Percentiles rank a stretch among this genome's conserved stretches.
Conservation (phyloP, 225 moss, liverwort and hornwort species). For the Sphagnum contortum region DNA sequence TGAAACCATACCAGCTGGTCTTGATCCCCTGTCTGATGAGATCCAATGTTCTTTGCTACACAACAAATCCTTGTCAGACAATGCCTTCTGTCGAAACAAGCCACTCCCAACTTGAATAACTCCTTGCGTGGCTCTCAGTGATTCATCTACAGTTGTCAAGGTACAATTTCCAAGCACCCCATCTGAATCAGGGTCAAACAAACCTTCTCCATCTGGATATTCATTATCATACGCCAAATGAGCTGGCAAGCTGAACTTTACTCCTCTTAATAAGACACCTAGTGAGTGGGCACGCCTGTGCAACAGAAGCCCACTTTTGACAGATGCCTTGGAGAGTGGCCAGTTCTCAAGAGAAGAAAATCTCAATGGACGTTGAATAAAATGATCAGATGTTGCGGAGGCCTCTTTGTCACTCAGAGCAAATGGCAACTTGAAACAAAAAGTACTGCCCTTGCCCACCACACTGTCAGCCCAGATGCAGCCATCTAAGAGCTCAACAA, state of each 20-base stretch:
- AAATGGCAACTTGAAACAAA: slow-evolving; percentile 33
- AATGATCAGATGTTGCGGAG: neutral
- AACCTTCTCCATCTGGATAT: neutral
- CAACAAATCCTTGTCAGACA: too few species aligned
- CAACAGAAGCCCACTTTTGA: neutral
- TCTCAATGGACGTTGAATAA: slow-evolving; percentile 7
- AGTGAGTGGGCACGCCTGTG: slow-evolving; percentile 45
- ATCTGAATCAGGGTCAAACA: neutral
- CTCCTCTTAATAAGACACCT: slow-evolving; percentile 38
- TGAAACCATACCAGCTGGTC: too few species aligned
- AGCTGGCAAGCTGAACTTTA: slow-evolving; percentile 30
- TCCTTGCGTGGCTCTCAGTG: too few species aligned
- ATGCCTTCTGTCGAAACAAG: too few species aligned
- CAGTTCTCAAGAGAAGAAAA: slow-evolving; percentile 12
- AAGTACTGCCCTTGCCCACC: slow-evolving; percentile 38
- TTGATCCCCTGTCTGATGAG: too few species aligned
- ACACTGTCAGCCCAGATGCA: slow-evolving; percentile 36
- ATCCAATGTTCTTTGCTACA: too few species aligned
- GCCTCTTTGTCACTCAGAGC: slow-evolving; percentile 27
- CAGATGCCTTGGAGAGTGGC: too few species aligned
- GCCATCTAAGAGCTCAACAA: slow-evolving; percentile 52
- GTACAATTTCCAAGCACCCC: too few species aligned
- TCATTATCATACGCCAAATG: slow-evolving; percentile 8
- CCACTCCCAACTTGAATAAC: too few species aligned
- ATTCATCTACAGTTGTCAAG: too few species aligned